Base-by-base conservation (phyloP, 2,329 filamentous ascomycete species). In the Colletotrichum graminicola region DNA sequence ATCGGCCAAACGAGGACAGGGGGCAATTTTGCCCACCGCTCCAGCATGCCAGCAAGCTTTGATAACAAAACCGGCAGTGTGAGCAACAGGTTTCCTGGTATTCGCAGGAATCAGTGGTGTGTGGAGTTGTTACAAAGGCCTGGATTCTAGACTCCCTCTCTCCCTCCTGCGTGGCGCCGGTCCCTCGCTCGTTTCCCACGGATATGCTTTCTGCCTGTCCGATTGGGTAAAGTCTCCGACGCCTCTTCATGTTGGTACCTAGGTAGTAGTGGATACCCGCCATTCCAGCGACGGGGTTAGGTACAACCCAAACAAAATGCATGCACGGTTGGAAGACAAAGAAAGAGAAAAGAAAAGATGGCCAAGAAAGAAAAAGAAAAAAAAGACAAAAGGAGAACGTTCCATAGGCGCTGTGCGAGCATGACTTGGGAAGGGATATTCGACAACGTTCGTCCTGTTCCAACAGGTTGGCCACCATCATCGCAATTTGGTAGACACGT, bases 161-260 rank as follows among this genome's bases (percentile, higher is more conserved):
- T 41, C 60, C 39, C 12, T 41, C 39, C 34, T 41, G 2, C 18
- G 26, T 55, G 26, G 61, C 45, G 45, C 45, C 7, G 8, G 26
- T 49, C 21, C 21, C 47, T 51, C 14, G 34, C 57, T 34, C 43
- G 29, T 29, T 52, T 29, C 47, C 23, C 45, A 62, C 47, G 21
- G 45, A 56, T 39, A 47, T 41, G 45, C n/a, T 32, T 29, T 39
- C 45, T 52, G 47, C 45, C 34, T 32, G 52, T 71, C 68, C 47
- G 54, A 71, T 71, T 71, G 65, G 65, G 65, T 47, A 68, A 71
- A 59, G 65, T 41, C 51, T 34, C 65, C 60, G 60, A 69, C 56
- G 29, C 47, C 68, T 69, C 49, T 64, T 64, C 59, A 72, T 69
- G 60, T 72, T 66, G 66, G 65, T 64, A 72, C 61, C 36, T 65